A percentile compares a stretch with the other conserved stretches of the same genome.
These are phyloP conservation scores for Alternaria consortialis DNA, from an alignment of 2,329 filamentous ascomycete species.

Conservation along the genomic window DNA sequence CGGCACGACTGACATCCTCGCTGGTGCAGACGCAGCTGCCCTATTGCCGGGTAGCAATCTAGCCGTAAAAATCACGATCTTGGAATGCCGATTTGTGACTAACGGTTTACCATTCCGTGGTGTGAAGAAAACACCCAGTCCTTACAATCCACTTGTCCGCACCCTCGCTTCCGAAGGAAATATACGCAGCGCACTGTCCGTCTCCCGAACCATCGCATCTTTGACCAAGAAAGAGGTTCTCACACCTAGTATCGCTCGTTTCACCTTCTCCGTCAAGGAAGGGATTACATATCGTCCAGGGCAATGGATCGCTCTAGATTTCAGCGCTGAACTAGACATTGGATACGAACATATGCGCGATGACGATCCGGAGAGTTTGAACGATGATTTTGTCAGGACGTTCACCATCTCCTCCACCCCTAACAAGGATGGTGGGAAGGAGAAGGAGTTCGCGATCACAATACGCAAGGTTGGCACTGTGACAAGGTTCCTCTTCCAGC, in stretches of 20 bases:
- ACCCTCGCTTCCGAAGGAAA: slow-evolving; percentile 68
- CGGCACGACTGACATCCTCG: slow-evolving; percentile 71
- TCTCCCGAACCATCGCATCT: slow-evolving; percentile 57
- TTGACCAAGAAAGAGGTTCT: slow-evolving; percentile 68
- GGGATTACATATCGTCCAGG: slow-evolving; percentile 68
- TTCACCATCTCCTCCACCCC: slow-evolving; percentile 79
- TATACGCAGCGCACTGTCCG: slow-evolving; percentile 27
- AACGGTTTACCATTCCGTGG: slow-evolving; percentile 75
- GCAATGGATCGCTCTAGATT: slow-evolving; percentile 81
- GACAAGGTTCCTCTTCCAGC: slow-evolving; percentile 70
- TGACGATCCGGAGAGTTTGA: slow-evolving; percentile 78
- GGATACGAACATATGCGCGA: slow-evolving; percentile 88
- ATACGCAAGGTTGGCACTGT: slow-evolving; percentile 73
- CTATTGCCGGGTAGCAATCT: slow-evolving; percentile 76
- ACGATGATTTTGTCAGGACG: slow-evolving; percentile 84
- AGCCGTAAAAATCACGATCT: slow-evolving; percentile 72
- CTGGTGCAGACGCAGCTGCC: slow-evolving; percentile 68
- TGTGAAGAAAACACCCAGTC: slow-evolving; percentile 66
- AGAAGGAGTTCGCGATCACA: slow-evolving; percentile 74
- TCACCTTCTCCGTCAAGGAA: slow-evolving; percentile 63
- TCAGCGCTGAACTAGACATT: slow-evolving; percentile 71
- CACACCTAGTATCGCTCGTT: slow-evolving; percentile 73
- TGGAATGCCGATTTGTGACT: slow-evolving; percentile 68
- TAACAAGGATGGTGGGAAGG: neutral
- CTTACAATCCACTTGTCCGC: slow-evolving; percentile 81